Evolutionary conservation across 257 asterid species (phyloP), one percentile per base, ranked within the genome.

Genomic region (Penstemon newberryi): DNA sequence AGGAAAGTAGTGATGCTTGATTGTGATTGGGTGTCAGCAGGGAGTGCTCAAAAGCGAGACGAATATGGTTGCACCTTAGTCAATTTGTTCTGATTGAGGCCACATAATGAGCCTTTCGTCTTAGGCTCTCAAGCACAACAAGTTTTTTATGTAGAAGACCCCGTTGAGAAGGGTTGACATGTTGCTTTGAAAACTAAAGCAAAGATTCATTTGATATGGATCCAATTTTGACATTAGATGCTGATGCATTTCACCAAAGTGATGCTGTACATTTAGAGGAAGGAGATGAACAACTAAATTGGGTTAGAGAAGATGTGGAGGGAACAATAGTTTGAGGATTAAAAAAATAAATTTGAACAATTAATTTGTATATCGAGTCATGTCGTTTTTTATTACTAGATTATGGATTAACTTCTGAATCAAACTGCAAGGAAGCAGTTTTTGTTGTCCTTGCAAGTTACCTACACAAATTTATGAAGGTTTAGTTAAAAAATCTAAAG

Each of bases 131-230:
- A 39, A 39, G 36, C 9, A 18, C 36, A 60, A n/a, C 12, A 60
- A 11, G 18, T 41, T 19, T 60, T 60, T 1, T 12, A 60, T 8
- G 51, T 42, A 18, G 54, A 62, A 65, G 70, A 65, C 38, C 47
- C 59, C n/a, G 4, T 37, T 12, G 47, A 65, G 9, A 65, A 65
- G 10, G 59, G 46, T 5, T 65, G 70, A 59, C 13, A 38, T 33
- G 59, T 47, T 37, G 70, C 50, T 36, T 59, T 65, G 40, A 49
- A 15, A 13, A 12, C 69, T 10, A 64, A 64, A 64, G 19, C 7
- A 64, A 58, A 13, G 69, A 64, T 64, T 6, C 59, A 47, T 64
- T 64, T 64, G 69, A 64, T 36, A 37, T 64, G 69, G 59, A 64
- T 49, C 37, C 59, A 7, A 11, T 64, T n/a, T 39, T 64, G 7